These are phyloP conservation scores for Inga laurina DNA, from an alignment of 306 rosid species.

Conservation along the genomic window DNA sequence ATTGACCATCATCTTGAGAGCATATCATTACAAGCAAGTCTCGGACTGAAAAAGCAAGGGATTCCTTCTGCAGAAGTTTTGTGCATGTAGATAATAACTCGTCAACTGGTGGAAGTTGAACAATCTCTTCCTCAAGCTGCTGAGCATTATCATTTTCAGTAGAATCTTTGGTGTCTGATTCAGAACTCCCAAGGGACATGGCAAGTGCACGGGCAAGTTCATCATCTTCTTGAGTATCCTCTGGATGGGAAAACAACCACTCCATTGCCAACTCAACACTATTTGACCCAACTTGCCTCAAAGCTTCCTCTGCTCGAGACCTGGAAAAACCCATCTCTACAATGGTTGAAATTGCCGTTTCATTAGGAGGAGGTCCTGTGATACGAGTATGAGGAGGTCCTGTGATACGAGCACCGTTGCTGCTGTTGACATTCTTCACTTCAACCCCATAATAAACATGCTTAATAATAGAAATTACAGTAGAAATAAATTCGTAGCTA, in stretches of 20 bases:
- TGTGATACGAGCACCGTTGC: slow-evolving; percentile 62
- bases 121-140: slow-evolving; percentile 81
- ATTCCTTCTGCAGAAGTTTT: slow-evolving; percentile 84
- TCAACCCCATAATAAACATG: slow-evolving; percentile 94
- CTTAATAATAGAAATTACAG: slow-evolving; percentile 77
- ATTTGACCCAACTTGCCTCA: slow-evolving; percentile 94
- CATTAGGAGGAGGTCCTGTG: slow-evolving; percentile 90
- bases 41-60: slow-evolving; percentile 86
- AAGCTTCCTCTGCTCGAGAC: slow-evolving; percentile 92
- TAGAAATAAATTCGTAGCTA: slow-evolving; percentile 78
- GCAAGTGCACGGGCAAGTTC: slow-evolving; percentile 99
- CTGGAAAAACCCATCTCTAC: slow-evolving; percentile 98
- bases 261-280: slow-evolving; percentile 99
- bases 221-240: slow-evolving; percentile 88
- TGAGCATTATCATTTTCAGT: slow-evolving; percentile 46
- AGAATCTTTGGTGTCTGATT: slow-evolving; percentile 74
- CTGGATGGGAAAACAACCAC: slow-evolving; percentile 96
- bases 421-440: slow-evolving; percentile 73
- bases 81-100: slow-evolving; percentile 84
- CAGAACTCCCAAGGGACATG: slow-evolving; percentile 91
- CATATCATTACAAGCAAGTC: slow-evolving; percentile 93
- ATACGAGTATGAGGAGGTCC: slow-evolving; percentile 87
- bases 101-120: slow-evolving; percentile 85
- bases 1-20: slow-evolving; percentile 83
- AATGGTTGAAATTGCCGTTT: slow-evolving; percentile 85